These are phyloP conservation scores for Novymonas esmeraldas DNA, from an alignment of 208 protist genomes.

Conservation along the genomic window DNA sequence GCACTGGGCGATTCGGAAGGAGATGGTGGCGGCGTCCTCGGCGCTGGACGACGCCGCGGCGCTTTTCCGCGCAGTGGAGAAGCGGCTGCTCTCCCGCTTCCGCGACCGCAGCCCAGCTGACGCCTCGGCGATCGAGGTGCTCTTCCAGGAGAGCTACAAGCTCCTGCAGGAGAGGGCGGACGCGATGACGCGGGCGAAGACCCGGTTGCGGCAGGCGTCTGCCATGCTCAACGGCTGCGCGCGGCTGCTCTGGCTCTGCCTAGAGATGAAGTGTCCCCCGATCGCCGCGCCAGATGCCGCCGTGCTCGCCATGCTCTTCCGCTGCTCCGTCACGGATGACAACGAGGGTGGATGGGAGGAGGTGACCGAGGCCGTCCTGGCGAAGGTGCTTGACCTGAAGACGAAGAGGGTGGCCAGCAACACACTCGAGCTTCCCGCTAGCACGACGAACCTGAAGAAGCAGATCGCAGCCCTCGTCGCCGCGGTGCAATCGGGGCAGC, in stretches of 20 bases:
- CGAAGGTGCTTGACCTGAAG: constrained; percentile 63
- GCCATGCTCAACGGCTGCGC: constrained; percentile 82
- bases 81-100: constrained; percentile 89
- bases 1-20: constrained; percentile 69
- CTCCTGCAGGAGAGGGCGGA: constrained; percentile 61
- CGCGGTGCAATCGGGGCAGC: constrained; percentile 19
- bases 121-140: constrained; percentile 64
- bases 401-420: constrained; percentile 14
- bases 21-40: constrained; percentile 49
- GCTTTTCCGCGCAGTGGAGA: constrained; percentile 90
- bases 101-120: constrained; percentile 88
- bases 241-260: constrained; percentile 70
- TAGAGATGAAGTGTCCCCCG: constrained; percentile 29
- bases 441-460: constrained; percentile 68
- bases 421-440: constrained; percentile 33
- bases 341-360: constrained; percentile 91
- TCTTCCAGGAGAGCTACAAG: constrained; percentile 85
- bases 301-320: constrained; percentile 60
- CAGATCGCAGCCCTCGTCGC: constrained; percentile 52
- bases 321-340: constrained; percentile 56
- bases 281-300: constrained; percentile 18
- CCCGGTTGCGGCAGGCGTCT: constrained; percentile 46
- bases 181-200: constrained; percentile 37
- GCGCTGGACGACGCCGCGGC: constrained; percentile 53
- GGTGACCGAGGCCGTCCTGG: constrained; percentile 68